Evolutionary conservation across 345 rosid species (phyloP).

Genomic region (Crucihimalaya himalaica): DNA sequence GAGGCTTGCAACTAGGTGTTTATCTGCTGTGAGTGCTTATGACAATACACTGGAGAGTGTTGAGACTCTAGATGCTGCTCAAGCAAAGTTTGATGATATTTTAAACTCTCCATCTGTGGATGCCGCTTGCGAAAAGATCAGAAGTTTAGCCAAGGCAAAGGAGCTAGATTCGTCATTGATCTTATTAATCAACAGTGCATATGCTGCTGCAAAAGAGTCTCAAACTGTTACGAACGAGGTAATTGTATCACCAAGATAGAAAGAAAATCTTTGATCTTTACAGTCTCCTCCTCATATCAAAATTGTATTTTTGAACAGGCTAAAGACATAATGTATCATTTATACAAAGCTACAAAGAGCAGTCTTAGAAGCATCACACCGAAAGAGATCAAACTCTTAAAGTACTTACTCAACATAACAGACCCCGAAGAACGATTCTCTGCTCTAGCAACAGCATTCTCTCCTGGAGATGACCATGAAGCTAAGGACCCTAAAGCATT

Average conservation of each 20-base stretch:
- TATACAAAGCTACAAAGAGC: slow-evolving; percentile 82
- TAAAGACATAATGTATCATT: slow-evolving; percentile 76
- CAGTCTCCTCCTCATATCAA: slow-evolving; percentile 9
- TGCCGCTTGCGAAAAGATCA: slow-evolving; percentile 81
- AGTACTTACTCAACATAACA: slow-evolving; percentile 78
- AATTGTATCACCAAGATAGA: background rate
- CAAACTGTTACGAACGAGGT: slow-evolving; percentile 79
- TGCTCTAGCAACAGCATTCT: slow-evolving; percentile 86
- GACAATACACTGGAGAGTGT: slow-evolving; percentile 74
- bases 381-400: slow-evolving; percentile 80
- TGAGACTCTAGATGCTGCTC: slow-evolving; percentile 76
- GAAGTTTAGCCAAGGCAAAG: slow-evolving; percentile 82
- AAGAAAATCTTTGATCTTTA: background rate
- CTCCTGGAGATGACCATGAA: slow-evolving; percentile 72
- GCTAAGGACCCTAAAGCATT: slow-evolving; percentile 72
- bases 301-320: slow-evolving; percentile 45
- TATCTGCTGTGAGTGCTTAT: slow-evolving; percentile 79
- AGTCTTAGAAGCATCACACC: slow-evolving; percentile 89
- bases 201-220: slow-evolving; percentile 91
- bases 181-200: slow-evolving; percentile 77
- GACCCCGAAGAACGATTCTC: slow-evolving; percentile 98
- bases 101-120: slow-evolving; percentile 78
- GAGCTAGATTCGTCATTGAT: slow-evolving; percentile 89
- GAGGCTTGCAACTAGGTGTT: slow-evolving; percentile 82
- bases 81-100: slow-evolving; percentile 84